phyloP scores from a whole-genome alignment of 768 basidiomycete species.

The Amanita molliuscula region DNA sequence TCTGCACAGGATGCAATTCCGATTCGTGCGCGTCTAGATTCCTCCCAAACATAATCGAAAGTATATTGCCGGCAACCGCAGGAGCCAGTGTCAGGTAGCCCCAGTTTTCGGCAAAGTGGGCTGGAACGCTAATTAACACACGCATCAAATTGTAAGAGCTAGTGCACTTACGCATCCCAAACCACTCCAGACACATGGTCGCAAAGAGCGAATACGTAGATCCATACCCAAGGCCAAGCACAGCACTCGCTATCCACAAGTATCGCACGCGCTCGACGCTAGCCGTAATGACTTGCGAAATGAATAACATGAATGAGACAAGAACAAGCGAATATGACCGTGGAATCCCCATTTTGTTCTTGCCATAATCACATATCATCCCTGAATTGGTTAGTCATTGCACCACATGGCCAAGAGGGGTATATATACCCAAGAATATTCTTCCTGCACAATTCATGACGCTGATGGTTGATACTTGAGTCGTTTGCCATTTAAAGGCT shows the following conservation, averaged over 20 bases:
- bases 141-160: background rate
- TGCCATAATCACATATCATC: slow-evolving; percentile 54
- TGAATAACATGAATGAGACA: slow-evolving; percentile 56
- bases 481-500: slow-evolving; percentile 68
- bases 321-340: slow-evolving; percentile 63
- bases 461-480: slow-evolving; percentile 78
- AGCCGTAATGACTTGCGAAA: slow-evolving; percentile 58
- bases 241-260: slow-evolving; percentile 51
- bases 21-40: slow-evolving; percentile 67
- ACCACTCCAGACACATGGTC: slow-evolving; percentile 81
- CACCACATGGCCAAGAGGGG: background rate
- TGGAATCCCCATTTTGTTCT: slow-evolving; percentile 46
- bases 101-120: slow-evolving; percentile 80
- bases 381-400: slow-evolving; percentile 28
- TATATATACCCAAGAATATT: slow-evolving; percentile 51
- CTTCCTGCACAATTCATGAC: slow-evolving; percentile 76
- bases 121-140: slow-evolving; percentile 18
- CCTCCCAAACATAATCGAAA: slow-evolving; percentile 75
- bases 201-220: slow-evolving; percentile 63
- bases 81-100: slow-evolving; percentile 70
- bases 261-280: slow-evolving; percentile 42
- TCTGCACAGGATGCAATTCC: background rate
- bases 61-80: slow-evolving; percentile 69
- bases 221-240: slow-evolving; percentile 64
- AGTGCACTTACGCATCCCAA: slow-evolving; percentile 60